Conservation (phyloP, 148 eudicot species). For the Spergularia marina region DNA sequence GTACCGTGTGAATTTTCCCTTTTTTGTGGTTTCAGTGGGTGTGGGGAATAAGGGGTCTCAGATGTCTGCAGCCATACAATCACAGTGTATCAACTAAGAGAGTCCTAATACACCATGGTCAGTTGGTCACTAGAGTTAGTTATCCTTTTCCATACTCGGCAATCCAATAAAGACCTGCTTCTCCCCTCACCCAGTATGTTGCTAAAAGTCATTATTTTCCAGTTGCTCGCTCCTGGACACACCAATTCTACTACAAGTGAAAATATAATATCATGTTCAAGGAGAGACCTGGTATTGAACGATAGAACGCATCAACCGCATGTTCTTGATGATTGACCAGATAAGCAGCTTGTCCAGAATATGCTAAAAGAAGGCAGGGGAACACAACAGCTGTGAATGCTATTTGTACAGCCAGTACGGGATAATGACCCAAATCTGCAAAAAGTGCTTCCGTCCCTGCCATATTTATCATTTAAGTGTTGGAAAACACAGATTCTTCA, state of each 20-base stretch:
- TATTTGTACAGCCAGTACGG: slow-evolving; percentile 83
- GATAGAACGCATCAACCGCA: slow-evolving; percentile 81
- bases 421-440: slow-evolving; percentile 93
- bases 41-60: too few species aligned
- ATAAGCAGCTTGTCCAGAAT: slow-evolving; percentile 96
- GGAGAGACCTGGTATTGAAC: slow-evolving; percentile 81
- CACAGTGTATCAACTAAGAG: too few species aligned
- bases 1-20: too few species aligned
- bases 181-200: background rate
- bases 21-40: too few species aligned
- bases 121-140: too few species aligned
- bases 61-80: too few species aligned
- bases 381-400: slow-evolving; percentile 87
- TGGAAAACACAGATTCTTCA: background rate
- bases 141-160: too few species aligned
- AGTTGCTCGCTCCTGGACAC: background rate
- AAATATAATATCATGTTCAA: background rate
- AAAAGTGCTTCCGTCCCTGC: slow-evolving; percentile 96
- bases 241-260: background rate
- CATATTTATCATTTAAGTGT: slow-evolving; percentile 17
- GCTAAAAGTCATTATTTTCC: background rate
- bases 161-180: too few species aligned
- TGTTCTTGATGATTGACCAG: slow-evolving; percentile 70
- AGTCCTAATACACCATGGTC: too few species aligned
- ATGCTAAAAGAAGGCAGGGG: slow-evolving; percentile 94